Conservation (phyloP, 208 protist genomes). For the Strigomonas culicis region DNA sequence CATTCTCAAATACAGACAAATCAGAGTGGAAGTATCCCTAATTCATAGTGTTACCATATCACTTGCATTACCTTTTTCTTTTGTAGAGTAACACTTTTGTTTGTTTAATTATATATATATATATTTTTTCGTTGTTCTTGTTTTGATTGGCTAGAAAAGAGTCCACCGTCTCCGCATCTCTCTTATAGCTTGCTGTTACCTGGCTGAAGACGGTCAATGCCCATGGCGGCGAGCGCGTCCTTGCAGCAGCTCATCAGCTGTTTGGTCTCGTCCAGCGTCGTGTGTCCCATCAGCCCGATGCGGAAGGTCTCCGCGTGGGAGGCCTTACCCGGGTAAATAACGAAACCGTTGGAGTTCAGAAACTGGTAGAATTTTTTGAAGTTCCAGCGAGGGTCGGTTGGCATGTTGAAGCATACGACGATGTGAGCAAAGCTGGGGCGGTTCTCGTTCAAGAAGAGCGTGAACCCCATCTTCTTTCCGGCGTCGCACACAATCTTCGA, state of each 20-base stretch:
- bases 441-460: slow-evolving; percentile 56
- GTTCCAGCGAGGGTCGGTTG: slow-evolving; percentile 66
- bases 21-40: no score
- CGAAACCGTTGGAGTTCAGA: slow-evolving; percentile 61
- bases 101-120: no score
- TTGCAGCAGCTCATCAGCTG: slow-evolving; percentile 45
- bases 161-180: neutral
- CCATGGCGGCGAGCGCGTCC: slow-evolving; percentile 52
- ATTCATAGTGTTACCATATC: no score
- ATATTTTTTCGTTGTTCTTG: no score
- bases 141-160: neutral
- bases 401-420: slow-evolving; percentile 83
- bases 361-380: slow-evolving; percentile 86
- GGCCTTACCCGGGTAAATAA: slow-evolving; percentile 86
- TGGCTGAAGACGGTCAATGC: slow-evolving; percentile 40
- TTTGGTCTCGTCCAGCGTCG: slow-evolving; percentile 38
- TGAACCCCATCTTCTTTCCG: slow-evolving; percentile 69
- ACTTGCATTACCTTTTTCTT: no score
- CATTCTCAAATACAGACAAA: no score
- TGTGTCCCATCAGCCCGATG: slow-evolving; percentile 83
- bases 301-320: slow-evolving; percentile 85
- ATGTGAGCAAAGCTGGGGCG: slow-evolving; percentile 66
- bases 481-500: slow-evolving; percentile 45
- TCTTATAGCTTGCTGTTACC: slow-evolving; percentile 34
- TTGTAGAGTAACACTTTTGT: no score